phyloP scores from a whole-genome alignment of 345 rosid species.

The Passiflora organensis region DNA sequence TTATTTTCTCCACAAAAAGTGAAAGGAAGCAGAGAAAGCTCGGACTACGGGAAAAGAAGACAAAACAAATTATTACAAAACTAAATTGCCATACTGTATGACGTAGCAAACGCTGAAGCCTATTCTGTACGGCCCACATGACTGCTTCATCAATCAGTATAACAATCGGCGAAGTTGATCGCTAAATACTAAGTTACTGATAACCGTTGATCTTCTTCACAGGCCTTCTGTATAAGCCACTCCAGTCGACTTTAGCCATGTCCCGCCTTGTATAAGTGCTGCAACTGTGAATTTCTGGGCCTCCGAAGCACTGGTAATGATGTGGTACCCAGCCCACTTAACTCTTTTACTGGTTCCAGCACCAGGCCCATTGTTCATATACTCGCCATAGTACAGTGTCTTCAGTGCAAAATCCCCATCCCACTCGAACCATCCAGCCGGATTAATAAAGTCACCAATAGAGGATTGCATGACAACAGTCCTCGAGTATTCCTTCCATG shows the following conservation, averaged over 20 bases:
- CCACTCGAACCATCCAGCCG: slow-evolving; percentile 18
- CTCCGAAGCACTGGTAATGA: slow-evolving; percentile 9
- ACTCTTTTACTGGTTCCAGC: slow-evolving; percentile 18
- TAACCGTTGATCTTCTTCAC: background rate
- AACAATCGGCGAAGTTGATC: no score
- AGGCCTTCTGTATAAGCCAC: slow-evolving; percentile 12
- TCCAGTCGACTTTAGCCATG: slow-evolving; percentile 8
- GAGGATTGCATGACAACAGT: slow-evolving; percentile 17
- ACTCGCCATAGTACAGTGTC: slow-evolving; percentile 22
- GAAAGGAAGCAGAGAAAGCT: no score
- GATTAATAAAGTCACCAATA: slow-evolving; percentile 9
- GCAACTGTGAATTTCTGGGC: slow-evolving; percentile 23
- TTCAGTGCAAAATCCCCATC: slow-evolving; percentile 11
- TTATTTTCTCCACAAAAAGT: no score
- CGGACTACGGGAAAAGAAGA: no score
- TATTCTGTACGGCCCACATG: no score
- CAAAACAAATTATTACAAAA: no score
- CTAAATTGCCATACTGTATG: no score
- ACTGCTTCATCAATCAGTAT: no score
- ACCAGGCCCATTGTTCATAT: slow-evolving; percentile 20
- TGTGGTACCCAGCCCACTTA: slow-evolving; percentile 14
- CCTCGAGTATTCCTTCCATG: slow-evolving; percentile 21
- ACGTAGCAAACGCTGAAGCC: no score
- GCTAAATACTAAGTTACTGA: no score
- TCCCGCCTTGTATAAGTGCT: slow-evolving; percentile 17